These are phyloP conservation scores for Peniophora sp. DNA, from an alignment of 1,284 basidiomycete species.

Conservation along the genomic window DNA sequence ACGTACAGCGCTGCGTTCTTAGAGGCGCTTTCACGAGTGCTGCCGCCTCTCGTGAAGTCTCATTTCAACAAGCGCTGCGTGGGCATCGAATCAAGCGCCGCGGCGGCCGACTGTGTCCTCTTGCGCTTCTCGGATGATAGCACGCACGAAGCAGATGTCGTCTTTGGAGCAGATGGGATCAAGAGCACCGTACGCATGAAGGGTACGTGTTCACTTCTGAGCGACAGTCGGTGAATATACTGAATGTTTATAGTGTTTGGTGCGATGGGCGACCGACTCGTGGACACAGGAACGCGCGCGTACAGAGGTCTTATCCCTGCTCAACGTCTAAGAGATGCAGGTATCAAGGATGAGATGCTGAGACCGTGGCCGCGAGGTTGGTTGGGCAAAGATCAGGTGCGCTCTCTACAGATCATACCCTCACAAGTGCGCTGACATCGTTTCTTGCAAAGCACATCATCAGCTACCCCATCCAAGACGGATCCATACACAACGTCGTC, in stretches of 20 bases:
- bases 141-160: conserved; percentile 33
- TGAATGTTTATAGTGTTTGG: conserved; percentile 19
- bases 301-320: conserved; percentile 34
- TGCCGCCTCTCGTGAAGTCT: conserved; percentile 22
- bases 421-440: not conserved
- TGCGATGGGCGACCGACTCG: conserved; percentile 18
- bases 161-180: conserved; percentile 44
- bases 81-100: conserved; percentile 16
- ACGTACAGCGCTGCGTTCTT: conserved; percentile 34
- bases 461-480: conserved; percentile 43
- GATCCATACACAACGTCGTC: conserved; percentile 8
- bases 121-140: conserved; percentile 38
- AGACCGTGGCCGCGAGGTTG: conserved; percentile 28
- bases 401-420: conserved; percentile 2
- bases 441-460: conserved; percentile 47
- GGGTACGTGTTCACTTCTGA: too few relatives aligned
- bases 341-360: conserved; percentile 30
- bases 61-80: conserved; percentile 43
- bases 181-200: conserved; percentile 29
- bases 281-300: conserved; percentile 32
- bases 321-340: conserved; percentile 24
- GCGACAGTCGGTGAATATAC: too few relatives aligned
- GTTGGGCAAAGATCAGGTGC: conserved; percentile 34
- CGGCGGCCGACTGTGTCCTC: conserved; percentile 17
- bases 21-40: conserved; percentile 34